Base-by-base conservation (phyloP, 805 yeast genomes). In the Pichia kluyveri region DNA sequence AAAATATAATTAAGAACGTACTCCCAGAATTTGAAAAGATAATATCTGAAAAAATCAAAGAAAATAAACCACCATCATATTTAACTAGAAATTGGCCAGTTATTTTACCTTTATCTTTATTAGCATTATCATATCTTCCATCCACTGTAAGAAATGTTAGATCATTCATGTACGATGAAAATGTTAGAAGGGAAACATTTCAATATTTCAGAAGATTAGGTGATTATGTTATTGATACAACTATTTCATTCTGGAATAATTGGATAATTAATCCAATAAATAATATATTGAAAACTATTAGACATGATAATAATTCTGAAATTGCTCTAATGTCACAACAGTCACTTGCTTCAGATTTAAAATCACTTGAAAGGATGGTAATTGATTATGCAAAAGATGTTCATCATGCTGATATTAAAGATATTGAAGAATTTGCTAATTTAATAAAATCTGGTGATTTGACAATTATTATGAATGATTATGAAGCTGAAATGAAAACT, bases 311-410 rank as follows among this genome's bases (percentile, higher is more conserved):
- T 15, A 70, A 72, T 37, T 77, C 83, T 1, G 77, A 82, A 50
- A 77, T 89, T 41, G 84, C 96, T 0, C 76, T 89, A 23, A 80
- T 86, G 66, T 80, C 91, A 4, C 83, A 84, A 60, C 83, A 85
- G 47, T 83, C 96, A 1, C 69, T 93, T 17, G 73, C 76, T 37
- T 78, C 93, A 0, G 97, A 90, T 57, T 68, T 88, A 54, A 78
- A 80, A 42, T 84, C 96, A 2, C 71, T 91, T 45, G 89, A 88
- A 59, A 66, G 96, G 49, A 91, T 91, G 99, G 87, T 88, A 2
- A 69, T 81, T 18, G 93, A 86, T 45, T 87, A 82, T 60, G 73
- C 77, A 0, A 45, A 63, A 2, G 80, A 77, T 44, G 62, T 59
- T 39, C 48, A 55, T 34, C 40, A 52, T 7, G 46, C 54, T 8